Evolutionary conservation across 805 yeast genomes (phyloP).

Genomic region (Saccharomyces paradoxus): DNA sequence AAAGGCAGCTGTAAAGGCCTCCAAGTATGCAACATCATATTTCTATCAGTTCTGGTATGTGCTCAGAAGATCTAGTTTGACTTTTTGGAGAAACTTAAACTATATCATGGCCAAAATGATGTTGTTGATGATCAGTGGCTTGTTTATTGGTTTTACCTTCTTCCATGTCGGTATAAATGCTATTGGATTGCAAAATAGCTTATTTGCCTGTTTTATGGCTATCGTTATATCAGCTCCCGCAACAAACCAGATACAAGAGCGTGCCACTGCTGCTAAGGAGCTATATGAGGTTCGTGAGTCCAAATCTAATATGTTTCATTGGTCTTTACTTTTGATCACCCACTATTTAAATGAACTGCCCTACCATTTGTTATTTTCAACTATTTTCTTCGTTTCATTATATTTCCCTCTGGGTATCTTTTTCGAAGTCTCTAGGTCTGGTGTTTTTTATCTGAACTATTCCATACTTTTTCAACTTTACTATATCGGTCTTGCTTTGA

Average conservation of each 20-base stretch:
- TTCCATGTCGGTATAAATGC: constrained; percentile 43
- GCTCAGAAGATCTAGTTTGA: constrained; percentile 17
- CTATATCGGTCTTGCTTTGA: constrained; percentile 32
- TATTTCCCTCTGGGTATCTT: constrained; percentile 36
- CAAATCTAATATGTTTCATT: constrained; percentile 35
- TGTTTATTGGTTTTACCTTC: constrained; percentile 49
- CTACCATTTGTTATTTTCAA: constrained; percentile 24
- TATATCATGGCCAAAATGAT: constrained; percentile 37
- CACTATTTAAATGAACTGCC: constrained; percentile 33
- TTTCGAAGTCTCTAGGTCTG: constrained; percentile 33
- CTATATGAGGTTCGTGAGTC: constrained; percentile 36
- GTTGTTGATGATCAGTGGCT: constrained; percentile 36
- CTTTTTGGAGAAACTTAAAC: constrained; percentile 35
- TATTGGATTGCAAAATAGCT: constrained; percentile 34
- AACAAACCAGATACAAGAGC: constrained; percentile 34
- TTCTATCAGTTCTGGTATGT: constrained; percentile 31
- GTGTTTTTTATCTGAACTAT: constrained; percentile 41
- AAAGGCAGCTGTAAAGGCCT: not conserved
- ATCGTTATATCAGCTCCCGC: constrained; percentile 35
- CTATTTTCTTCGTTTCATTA: constrained; percentile 30
- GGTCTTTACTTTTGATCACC: constrained; percentile 32
- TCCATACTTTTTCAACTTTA: constrained; percentile 41
- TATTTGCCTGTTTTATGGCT: constrained; percentile 34
- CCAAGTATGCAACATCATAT: constrained; percentile 20
- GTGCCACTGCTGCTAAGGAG: constrained; percentile 33